These are phyloP conservation scores for Agrostemma githago DNA, from an alignment of 148 eudicot species.

Conservation along the genomic window DNA sequence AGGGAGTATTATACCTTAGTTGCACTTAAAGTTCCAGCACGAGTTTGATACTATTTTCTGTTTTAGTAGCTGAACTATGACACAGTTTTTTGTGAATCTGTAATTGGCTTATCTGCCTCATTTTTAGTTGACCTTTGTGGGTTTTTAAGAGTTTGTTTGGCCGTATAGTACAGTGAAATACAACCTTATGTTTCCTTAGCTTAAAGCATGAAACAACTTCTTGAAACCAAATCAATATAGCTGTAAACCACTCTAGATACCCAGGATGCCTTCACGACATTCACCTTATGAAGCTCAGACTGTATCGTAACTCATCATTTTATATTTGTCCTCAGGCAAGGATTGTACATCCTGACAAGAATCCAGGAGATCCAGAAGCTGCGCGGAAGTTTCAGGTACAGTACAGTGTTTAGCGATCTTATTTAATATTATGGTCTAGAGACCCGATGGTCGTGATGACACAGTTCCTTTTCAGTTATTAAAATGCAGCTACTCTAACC, in stretches of 20 bases:
- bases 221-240: neutral
- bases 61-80: neutral
- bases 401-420: conserved; percentile 28
- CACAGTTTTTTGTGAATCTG: neutral
- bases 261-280: neutral
- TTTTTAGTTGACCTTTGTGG: neutral
- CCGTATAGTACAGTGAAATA: neutral
- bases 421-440: neutral
- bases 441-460: neutral
- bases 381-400: conserved; percentile 85
- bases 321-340: conserved; percentile 57
- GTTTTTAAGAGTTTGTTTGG: neutral
- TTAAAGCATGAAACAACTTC: neutral
- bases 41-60: neutral
- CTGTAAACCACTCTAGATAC: neutral
- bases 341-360: conserved; percentile 88
- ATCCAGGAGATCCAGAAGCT: conserved; percentile 83
- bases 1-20: neutral
- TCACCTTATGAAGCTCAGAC: neutral
- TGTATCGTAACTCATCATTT: neutral
- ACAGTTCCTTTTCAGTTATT: neutral
- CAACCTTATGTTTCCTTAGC: neutral
- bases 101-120: no score
- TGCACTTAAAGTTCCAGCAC: neutral
- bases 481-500: neutral